These are phyloP conservation scores for Macrocystidia cucumis DNA, from an alignment of 1,284 basidiomycete genomes.

Conservation along the genomic window DNA sequence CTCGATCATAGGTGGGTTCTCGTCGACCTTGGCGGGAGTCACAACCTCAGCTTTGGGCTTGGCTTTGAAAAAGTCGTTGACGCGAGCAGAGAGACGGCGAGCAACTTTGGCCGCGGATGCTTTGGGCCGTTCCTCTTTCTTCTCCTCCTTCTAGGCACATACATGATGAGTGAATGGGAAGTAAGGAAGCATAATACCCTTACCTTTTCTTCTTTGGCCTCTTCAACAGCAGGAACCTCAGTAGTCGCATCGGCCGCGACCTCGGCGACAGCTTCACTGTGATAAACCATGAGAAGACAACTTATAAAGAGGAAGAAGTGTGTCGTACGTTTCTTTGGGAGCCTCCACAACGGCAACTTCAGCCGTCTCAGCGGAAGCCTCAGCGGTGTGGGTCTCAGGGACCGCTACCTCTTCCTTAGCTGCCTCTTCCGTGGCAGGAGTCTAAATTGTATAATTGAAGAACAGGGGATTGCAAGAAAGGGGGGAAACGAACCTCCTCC, in stretches of 20 bases:
- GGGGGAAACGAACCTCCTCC: conserved; percentile 24
- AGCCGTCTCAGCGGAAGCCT: conserved; percentile 36
- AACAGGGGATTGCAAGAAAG: conserved; percentile 4
- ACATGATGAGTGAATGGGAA: background rate
- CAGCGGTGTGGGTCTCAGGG: conserved; percentile 19
- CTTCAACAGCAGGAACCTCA: conserved; percentile 29
- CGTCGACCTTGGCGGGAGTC: conserved; percentile 77
- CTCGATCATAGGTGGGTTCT: conserved; percentile 73
- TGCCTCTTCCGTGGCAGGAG: conserved; percentile 30
- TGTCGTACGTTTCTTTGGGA: conserved; percentile 24
- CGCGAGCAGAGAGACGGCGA: conserved; percentile 71
- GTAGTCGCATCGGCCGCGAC: conserved; percentile 18
- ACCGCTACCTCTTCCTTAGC: conserved; percentile 33
- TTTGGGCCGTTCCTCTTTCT: conserved; percentile 34
- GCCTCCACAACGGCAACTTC: conserved; percentile 38
- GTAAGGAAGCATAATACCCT: conserved; percentile 5
- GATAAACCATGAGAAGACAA: background rate
- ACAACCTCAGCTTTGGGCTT: conserved; percentile 64
- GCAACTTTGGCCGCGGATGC: conserved; percentile 50
- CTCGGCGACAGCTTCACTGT: conserved; percentile 24
- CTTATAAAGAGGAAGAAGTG: conserved; percentile 3
- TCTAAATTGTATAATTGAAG: conserved; percentile 16
- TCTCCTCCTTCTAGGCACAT: conserved; percentile 36
- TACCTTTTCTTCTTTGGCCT: conserved; percentile 60
- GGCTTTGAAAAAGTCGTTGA: conserved; percentile 73